Conservation (phyloP, 805 yeast species). For the Suhomyces kilbournensis region DNA sequence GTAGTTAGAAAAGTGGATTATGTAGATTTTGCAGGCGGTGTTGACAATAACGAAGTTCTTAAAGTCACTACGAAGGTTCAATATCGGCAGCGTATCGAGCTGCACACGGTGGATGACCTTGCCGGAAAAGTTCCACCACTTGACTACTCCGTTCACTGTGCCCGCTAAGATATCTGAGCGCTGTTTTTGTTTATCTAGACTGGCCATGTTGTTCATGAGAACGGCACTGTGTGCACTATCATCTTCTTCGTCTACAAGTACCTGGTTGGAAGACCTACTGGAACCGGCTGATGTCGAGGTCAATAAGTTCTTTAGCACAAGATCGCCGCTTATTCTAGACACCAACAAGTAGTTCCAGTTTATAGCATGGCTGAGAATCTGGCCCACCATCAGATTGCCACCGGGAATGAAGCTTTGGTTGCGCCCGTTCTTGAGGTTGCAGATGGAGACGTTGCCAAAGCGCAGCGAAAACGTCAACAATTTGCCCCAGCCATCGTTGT, state of each 20-base stretch:
- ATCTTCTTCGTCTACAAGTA: conserved; percentile 10
- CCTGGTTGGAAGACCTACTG: conserved; percentile 19
- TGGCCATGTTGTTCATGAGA: conserved; percentile 11
- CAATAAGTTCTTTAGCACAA: conserved; percentile 31
- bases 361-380: conserved; percentile 18
- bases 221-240: conserved; percentile 16
- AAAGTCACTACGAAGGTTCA: conserved; percentile 27
- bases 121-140: conserved; percentile 26
- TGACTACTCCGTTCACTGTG: conserved; percentile 20
- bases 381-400: conserved; percentile 16
- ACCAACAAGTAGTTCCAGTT: conserved; percentile 34
- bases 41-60: conserved; percentile 19
- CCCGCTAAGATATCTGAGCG: conserved; percentile 26
- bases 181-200: conserved; percentile 22
- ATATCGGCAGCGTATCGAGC: conserved; percentile 11
- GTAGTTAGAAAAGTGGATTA: conserved; percentile 17
- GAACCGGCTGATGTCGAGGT: conserved; percentile 31
- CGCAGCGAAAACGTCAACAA: conserved; percentile 27
- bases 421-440: conserved; percentile 33
- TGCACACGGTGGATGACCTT: conserved; percentile 7
- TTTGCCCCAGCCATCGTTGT: conserved; percentile 18
- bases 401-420: conserved; percentile 39
- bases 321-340: conserved; percentile 26
- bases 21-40: conserved; percentile 13
- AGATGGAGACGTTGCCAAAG: conserved; percentile 28